phyloP scores from a whole-genome alignment of 1,284 basidiomycete genomes.

The Leccinum huronense region DNA sequence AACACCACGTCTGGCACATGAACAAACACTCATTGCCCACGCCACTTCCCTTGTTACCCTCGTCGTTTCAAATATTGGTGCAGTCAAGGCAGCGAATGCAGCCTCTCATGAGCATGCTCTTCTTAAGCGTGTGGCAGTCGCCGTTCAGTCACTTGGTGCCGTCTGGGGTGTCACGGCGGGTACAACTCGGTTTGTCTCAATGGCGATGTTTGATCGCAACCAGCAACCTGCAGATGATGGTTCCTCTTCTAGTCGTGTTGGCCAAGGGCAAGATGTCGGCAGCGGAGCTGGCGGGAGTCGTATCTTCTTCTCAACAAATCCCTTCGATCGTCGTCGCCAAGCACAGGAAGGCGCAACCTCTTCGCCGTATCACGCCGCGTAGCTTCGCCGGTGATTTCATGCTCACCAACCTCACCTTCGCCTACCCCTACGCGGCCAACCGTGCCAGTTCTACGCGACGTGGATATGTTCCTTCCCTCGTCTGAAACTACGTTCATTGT shows the following conservation, averaged over 20 bases:
- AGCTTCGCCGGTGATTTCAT: constrained; percentile 76
- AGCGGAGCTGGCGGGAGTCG: constrained; percentile 29
- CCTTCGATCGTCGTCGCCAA: constrained; percentile 17
- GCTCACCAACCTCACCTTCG: constrained; percentile 75
- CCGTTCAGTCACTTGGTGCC: constrained; percentile 58
- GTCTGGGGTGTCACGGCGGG: constrained; percentile 79
- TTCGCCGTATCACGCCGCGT: constrained; percentile 60
- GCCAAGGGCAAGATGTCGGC: constrained; percentile 72
- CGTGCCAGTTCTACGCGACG: constrained; percentile 47
- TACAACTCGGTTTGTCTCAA: constrained; percentile 73
- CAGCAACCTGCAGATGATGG: constrained; percentile 80
- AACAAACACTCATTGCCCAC: constrained; percentile 66
- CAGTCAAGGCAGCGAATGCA: constrained; percentile 96
- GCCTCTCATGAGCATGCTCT: constrained; percentile 56
- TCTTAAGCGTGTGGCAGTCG: constrained; percentile 46
- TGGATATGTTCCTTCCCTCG: constrained; percentile 63
- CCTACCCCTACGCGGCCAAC: constrained; percentile 70
- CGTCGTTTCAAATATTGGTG: constrained; percentile 76
- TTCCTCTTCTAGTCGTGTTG: constrained; percentile 76
- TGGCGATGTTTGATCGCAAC: constrained; percentile 89
- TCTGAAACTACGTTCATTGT: constrained; percentile 80
- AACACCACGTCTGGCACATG: constrained; percentile 64
- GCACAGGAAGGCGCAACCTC: constrained; percentile 29
- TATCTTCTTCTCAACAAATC: constrained; percentile 23
- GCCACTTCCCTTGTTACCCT: constrained; percentile 82